phyloP scores from a whole-genome alignment of 2,329 filamentous ascomycete species.

The Nigrospora sphaerica region DNA sequence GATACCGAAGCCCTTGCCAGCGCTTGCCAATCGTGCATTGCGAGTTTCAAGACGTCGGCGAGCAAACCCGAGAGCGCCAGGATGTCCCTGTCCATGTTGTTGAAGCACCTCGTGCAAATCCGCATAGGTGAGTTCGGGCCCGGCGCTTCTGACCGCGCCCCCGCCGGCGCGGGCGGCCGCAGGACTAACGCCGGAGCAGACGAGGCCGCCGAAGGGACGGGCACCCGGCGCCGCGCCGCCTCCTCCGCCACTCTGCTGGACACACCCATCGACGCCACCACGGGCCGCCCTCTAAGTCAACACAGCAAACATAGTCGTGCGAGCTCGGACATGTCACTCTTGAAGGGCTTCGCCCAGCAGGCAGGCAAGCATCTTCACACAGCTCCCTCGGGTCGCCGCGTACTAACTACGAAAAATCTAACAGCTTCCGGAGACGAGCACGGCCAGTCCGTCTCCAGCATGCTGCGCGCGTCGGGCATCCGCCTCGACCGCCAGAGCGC shows the following conservation, averaged over 20 bases:
- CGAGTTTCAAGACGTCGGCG: conserved; percentile 66
- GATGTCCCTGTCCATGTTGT: conserved; percentile 67
- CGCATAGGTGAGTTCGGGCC: conserved; percentile 54
- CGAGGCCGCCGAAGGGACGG: conserved; percentile 28
- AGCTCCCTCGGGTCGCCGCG: conserved; percentile 36
- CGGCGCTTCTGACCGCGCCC: too few relatives aligned
- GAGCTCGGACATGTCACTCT: conserved; percentile 61
- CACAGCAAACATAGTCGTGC: conserved; percentile 62
- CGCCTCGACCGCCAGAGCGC: conserved; percentile 37
- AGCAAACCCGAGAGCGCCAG: conserved; percentile 66
- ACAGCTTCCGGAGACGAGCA: conserved; percentile 35
- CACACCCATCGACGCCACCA: conserved; percentile 37
- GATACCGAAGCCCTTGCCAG: conserved; percentile 57
- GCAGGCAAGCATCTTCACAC: conserved; percentile 35
- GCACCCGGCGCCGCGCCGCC: conserved; percentile 47
- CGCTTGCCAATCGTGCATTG: conserved; percentile 63
- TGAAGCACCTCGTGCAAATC: conserved; percentile 62
- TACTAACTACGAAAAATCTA: conserved; percentile 31
- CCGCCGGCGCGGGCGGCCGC: too few relatives aligned
- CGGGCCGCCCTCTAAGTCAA: conserved; percentile 48
- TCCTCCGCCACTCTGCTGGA: conserved; percentile 59
- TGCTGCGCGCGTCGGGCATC: conserved; percentile 44
- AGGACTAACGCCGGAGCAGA: too few relatives aligned
- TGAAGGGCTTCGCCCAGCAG: conserved; percentile 45
- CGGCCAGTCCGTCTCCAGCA: conserved; percentile 38